phyloP scores from a whole-genome alignment of 1,284 basidiomycete species.

The Ganoderma sinense region DNA sequence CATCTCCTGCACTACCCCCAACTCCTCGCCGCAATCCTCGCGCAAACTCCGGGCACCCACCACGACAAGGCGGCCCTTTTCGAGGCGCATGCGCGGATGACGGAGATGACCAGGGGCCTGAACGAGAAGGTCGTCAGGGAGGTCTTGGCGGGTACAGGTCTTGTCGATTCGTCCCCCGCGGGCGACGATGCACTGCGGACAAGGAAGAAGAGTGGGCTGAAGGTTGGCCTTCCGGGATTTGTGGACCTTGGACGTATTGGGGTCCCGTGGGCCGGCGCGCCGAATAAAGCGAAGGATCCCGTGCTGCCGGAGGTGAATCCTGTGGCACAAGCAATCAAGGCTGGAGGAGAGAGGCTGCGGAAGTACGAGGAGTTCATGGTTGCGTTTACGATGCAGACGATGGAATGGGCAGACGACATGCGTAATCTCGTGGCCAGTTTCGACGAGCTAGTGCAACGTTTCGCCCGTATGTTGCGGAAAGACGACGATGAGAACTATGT shows the following conservation, averaged over 20 bases:
- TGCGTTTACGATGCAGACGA: slow-evolving; percentile 62
- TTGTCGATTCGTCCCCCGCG: slow-evolving; percentile 49
- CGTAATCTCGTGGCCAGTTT: slow-evolving; percentile 52
- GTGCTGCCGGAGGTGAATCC: slow-evolving; percentile 44
- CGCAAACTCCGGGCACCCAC: slow-evolving; percentile 81
- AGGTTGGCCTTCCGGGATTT: slow-evolving; percentile 56
- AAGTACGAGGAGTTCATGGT: slow-evolving; percentile 55
- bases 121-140: slow-evolving; percentile 92
- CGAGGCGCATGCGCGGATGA: slow-evolving; percentile 73
- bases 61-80: slow-evolving; percentile 60
- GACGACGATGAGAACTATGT: slow-evolving; percentile 49
- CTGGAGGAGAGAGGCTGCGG: slow-evolving; percentile 62
- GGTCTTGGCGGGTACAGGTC: slow-evolving; percentile 51
- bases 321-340: slow-evolving; percentile 63
- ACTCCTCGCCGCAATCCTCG: slow-evolving; percentile 84
- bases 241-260: slow-evolving; percentile 69
- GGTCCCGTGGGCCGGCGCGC: slow-evolving; percentile 48
- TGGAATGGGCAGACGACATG: slow-evolving; percentile 66
- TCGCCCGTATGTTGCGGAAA: slow-evolving; percentile 73
- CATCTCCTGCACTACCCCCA: slow-evolving; percentile 92
- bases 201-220: slow-evolving; percentile 44
- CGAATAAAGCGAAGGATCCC: slow-evolving; percentile 39
- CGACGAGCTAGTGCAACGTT: slow-evolving; percentile 65
- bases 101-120: slow-evolving; percentile 82
- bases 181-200: slow-evolving; percentile 45